phyloP scores from a whole-genome alignment of 768 basidiomycete species.

The Coprinopsis marcescibilis region DNA sequence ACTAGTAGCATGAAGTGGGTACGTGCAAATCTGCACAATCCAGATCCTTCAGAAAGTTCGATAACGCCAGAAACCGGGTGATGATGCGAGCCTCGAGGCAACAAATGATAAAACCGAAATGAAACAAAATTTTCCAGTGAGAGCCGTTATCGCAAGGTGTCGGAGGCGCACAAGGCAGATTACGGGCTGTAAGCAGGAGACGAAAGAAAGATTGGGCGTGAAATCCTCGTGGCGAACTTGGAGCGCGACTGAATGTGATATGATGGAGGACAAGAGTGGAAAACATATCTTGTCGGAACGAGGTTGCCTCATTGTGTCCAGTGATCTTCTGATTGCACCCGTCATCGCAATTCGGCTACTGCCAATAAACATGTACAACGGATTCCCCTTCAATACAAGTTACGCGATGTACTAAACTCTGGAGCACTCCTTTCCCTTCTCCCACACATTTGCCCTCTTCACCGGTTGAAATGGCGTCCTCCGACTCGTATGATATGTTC shows the following conservation, averaged over 20 bases:
- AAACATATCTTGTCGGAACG: no score
- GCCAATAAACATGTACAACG: conserved; percentile 34
- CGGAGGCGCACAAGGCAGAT: neutral
- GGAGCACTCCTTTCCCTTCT: conserved; percentile 7
- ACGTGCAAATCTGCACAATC: no score
- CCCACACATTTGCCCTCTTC: conserved; percentile 6
- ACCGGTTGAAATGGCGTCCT: conserved; percentile 18
- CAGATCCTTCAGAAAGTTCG: neutral
- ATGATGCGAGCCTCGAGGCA: conserved; percentile 9
- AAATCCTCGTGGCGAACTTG: neutral
- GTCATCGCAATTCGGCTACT: conserved; percentile 4
- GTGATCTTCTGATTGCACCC: neutral
- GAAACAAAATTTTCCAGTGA: conserved; percentile 1
- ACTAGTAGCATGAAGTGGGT: neutral
- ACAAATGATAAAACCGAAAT: conserved; percentile 7
- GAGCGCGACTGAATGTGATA: neutral
- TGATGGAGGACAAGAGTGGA: neutral
- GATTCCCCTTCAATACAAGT: neutral
- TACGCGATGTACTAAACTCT: neutral
- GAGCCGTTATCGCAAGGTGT: neutral
- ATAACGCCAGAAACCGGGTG: neutral
- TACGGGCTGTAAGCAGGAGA: neutral
- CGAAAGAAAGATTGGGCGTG: neutral
- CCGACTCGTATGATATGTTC: conserved; percentile 43
- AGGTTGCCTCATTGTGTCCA: neutral